Conservation (phyloP, 164 flowering plant species). For the Tetrastigma voinierianum region DNA sequence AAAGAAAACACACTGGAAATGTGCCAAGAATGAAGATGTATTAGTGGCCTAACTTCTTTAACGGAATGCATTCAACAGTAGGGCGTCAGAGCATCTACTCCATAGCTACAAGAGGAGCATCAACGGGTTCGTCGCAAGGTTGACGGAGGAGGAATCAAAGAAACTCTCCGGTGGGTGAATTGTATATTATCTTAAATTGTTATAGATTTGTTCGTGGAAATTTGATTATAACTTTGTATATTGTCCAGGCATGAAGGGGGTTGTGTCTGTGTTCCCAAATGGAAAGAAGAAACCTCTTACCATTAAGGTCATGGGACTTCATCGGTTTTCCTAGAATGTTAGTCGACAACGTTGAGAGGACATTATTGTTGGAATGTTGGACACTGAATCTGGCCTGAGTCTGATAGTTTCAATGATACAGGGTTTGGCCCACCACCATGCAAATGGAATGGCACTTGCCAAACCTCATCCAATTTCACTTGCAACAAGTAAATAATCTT, state of each 20-base stretch:
- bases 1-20: too few species aligned
- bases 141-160: slow-evolving; percentile 32
- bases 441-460: slow-evolving; percentile 62
- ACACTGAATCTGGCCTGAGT: slow-evolving; percentile 61
- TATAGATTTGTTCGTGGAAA: not conserved
- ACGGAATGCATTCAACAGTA: slow-evolving; percentile 4
- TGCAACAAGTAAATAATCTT: slow-evolving; percentile 69
- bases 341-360: slow-evolving; percentile 25
- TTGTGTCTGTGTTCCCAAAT: slow-evolving; percentile 44
- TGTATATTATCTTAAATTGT: not conserved
- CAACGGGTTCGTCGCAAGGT: slow-evolving; percentile 49
- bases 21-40: too few species aligned
- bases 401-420: slow-evolving; percentile 48
- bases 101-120: slow-evolving; percentile 52
- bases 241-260: slow-evolving; percentile 33
- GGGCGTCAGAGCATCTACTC: slow-evolving; percentile 27
- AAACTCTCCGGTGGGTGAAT: slow-evolving; percentile 22
- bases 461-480: slow-evolving; percentile 36
- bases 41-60: not conserved
- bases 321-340: slow-evolving; percentile 28
- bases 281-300: slow-evolving; percentile 31
- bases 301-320: slow-evolving; percentile 57
- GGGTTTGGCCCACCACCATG: slow-evolving; percentile 54
- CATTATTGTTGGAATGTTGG: slow-evolving; percentile 49
- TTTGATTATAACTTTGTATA: not conserved